These are phyloP conservation scores for Crithidia fasciculata DNA, from an alignment of 208 protist species.

Conservation along the genomic window DNA sequence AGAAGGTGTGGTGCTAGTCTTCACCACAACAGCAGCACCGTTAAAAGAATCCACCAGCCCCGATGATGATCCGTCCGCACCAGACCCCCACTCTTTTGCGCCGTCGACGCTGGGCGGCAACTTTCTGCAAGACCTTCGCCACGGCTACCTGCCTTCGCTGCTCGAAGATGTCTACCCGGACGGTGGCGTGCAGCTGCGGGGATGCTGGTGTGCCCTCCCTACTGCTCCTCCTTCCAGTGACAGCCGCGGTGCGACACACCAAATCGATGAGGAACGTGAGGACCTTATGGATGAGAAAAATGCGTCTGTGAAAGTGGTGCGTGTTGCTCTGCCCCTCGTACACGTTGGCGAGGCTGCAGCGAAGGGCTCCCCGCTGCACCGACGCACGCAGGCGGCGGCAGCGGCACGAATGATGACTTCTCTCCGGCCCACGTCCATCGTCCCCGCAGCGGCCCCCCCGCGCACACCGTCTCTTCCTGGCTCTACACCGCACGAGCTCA, in stretches of 20 bases:
- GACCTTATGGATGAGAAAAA: not conserved
- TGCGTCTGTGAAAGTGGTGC: not conserved
- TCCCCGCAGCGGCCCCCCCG: not conserved
- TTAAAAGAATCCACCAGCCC: not conserved
- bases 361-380: not conserved
- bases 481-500: not conserved
- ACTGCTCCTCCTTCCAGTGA: not conserved
- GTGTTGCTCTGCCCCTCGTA: not conserved
- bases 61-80: not conserved
- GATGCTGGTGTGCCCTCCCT: conserved; percentile 37
- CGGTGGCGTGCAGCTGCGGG: conserved; percentile 43
- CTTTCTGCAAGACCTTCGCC: conserved; percentile 48
- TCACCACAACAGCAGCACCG: conserved; percentile 6
- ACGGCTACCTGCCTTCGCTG: conserved; percentile 56
- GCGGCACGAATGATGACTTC: not conserved
- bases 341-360: not conserved
- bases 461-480: no score
- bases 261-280: not conserved
- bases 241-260: not conserved
- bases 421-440: not conserved
- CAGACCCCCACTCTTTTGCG: not conserved
- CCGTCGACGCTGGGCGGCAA: conserved; percentile 3
- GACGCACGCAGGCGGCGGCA: not conserved
- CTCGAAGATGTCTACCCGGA: conserved; percentile 46
- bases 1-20: conserved; percentile 8